These are phyloP conservation scores for Tetrahymena elliotti DNA, from an alignment of 73 alveolate species.

Conservation along the genomic window DNA sequence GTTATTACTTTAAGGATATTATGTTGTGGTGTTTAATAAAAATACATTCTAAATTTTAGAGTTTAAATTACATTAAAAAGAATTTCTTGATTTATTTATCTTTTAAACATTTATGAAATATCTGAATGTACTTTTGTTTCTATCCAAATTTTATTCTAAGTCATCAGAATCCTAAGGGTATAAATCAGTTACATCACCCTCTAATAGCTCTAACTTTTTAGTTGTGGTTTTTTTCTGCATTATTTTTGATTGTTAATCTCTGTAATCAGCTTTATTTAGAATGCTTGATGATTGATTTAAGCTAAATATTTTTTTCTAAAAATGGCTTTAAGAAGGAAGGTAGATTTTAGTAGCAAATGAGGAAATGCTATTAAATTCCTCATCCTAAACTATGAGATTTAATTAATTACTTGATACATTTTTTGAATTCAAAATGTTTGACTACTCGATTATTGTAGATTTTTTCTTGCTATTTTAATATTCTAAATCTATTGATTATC, in stretches of 20 bases:
- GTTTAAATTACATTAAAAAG: too few relatives aligned
- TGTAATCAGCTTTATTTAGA: too few relatives aligned
- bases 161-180: not conserved
- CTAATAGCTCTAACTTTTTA: not conserved
- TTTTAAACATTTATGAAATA: too few relatives aligned
- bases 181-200: not conserved
- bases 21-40: not conserved
- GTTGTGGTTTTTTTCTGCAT: not conserved
- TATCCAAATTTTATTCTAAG: not conserved
- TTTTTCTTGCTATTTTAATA: too few relatives aligned
- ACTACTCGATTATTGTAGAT: not conserved
- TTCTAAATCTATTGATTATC: not conserved
- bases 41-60: too few relatives aligned
- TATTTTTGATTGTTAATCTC: not conserved
- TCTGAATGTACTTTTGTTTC: too few relatives aligned
- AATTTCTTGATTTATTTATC: not conserved
- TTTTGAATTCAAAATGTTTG: not conserved
- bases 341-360: not conserved
- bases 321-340: not conserved
- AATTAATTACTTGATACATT: not conserved
- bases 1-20: not conserved
- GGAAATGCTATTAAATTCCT: not conserved
- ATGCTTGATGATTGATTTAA: not conserved
- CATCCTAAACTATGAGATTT: not conserved
- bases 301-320: not conserved